A percentile compares a stretch with the other conserved stretches of the same genome.
Conservation (phyloP, 805 yeast species). For the Wickerhamomyces tratensis region DNA sequence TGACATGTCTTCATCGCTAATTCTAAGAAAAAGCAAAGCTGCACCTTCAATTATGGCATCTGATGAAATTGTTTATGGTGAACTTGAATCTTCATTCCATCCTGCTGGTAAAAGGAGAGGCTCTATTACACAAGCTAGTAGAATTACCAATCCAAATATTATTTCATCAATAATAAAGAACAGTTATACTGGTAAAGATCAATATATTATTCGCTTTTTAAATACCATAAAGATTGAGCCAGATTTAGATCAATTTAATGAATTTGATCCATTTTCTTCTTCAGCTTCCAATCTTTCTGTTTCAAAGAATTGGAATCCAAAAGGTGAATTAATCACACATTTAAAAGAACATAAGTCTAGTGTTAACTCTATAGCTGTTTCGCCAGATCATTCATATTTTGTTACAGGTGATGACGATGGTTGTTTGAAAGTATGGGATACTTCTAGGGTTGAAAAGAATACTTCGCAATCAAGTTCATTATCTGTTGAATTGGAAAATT, state of each 20-base stretch:
- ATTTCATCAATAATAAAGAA: constrained; percentile 27
- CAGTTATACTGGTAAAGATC: constrained; percentile 62
- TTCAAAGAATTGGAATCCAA: constrained; percentile 23
- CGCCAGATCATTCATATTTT: constrained; percentile 57
- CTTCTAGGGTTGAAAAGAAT: constrained; percentile 51
- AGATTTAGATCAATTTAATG: constrained; percentile 47
- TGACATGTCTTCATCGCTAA: constrained; percentile 20
- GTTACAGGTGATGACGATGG: constrained; percentile 77
- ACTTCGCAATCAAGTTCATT: constrained; percentile 40
- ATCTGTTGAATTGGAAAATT: constrained; percentile 35
- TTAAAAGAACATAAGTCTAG: constrained; percentile 53
- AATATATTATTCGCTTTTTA: constrained; percentile 49
- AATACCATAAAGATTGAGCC: constrained; percentile 46
- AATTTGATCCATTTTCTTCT: constrained; percentile 42
- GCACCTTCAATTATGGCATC: constrained; percentile 29
- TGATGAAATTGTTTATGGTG: constrained; percentile 35
- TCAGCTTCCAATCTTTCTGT: constrained; percentile 2
- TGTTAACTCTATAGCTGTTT: constrained; percentile 46
- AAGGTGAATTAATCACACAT: constrained; percentile 51
- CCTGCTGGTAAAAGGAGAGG: constrained; percentile 3
- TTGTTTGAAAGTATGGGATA: constrained; percentile 68
- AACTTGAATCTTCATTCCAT: constrained; percentile 23
- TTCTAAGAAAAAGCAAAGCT: constrained; percentile 25
- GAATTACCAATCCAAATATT: constrained; percentile 3
- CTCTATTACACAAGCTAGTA: constrained; percentile 3